A percentile compares a stretch with the other conserved stretches of the same genome.
phyloP scores from a whole-genome alignment of 495 filamentous ascomycete genomes.

The Aspergillus hancockii region DNA sequence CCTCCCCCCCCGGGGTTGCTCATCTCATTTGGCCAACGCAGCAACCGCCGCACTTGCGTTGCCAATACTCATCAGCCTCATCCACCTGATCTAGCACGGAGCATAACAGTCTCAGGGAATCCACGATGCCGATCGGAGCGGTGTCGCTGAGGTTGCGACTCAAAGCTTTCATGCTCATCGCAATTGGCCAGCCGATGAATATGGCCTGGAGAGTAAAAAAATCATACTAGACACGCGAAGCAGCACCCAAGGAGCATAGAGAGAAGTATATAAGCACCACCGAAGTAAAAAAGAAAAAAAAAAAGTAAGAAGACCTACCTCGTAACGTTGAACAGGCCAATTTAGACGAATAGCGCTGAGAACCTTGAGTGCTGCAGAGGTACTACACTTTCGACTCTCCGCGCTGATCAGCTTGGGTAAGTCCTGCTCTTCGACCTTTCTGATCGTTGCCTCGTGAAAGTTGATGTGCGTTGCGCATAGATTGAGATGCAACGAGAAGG shows the following conservation, averaged over 20 bases:
- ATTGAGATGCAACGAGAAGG: neutral
- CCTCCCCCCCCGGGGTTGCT: neutral
- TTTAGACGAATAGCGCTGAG: neutral
- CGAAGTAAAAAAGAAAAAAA: too few relatives aligned
- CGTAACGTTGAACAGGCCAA: neutral
- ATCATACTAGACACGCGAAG: neutral
- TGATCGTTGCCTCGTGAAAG: neutral
- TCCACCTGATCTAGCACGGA: neutral
- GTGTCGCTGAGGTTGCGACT: neutral
- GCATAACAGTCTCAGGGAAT: neutral
- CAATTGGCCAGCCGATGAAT: neutral
- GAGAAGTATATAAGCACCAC: too few relatives aligned
- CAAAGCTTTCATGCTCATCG: neutral
- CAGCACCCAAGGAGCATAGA: neutral
- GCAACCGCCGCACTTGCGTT: neutral
- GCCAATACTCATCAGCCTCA: neutral
- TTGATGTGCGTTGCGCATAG: neutral
- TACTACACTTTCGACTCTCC: neutral
- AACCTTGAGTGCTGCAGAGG: neutral
- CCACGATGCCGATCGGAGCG: neutral
- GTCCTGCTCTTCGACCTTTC: neutral
- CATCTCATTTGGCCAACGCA: neutral
- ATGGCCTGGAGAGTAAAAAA: neutral
- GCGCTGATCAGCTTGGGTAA: neutral
- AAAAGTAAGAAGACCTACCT: neutral